Evolutionary conservation across 1,139 yeast species (phyloP), one percentile per base, ranked within the genome.

Genomic region (Nadsonia commutata): DNA sequence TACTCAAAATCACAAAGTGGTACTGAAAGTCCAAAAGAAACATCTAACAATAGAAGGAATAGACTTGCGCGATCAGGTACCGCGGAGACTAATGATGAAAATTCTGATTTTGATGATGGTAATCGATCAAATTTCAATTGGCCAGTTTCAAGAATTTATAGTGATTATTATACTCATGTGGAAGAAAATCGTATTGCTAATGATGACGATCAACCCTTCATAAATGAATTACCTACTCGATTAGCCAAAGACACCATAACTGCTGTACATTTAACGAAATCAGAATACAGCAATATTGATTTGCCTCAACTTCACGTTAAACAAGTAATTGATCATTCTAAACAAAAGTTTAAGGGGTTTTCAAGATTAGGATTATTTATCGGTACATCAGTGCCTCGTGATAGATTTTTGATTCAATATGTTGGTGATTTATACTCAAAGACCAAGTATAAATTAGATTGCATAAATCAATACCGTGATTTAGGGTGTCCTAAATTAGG

Each of bases 401-500:
- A 72, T 27, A 71, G 78, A 1, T 67, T 74, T 3, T 62, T 86
- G 2, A 67, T 74, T 31, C 90, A 84, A 53, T 71, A 77, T 49
- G 60, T 77, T 11, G 97, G 97, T 6, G 93, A 83, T 49, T 59
- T 86, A 4, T 80, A 78, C 52, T 66, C 73, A 42, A 77, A 77
- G 49, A 68, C 69, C 19, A 74, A 72, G 51, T 88, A 86, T 57
- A 69, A 74, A 31, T 57, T 62, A 6, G 83, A 84, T 52, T 68
- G 75, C 8, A 66, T 77, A 43, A 90, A 88, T 58, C 94, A 85
- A 56, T 88, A 85, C 58, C 63, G 76, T 48, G 60, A 72, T n/a
- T 76, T 86, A 73, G 95, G 95, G 0, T 76, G 85, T 17, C 78
- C 94, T 11, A 86, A 86, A 55, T 90, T 93, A 1, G 76, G 76